Percentiles rank a stretch among this genome's conserved stretches.
Conservation (phyloP, 306 rosid species). For the Prunus salicina region DNA sequence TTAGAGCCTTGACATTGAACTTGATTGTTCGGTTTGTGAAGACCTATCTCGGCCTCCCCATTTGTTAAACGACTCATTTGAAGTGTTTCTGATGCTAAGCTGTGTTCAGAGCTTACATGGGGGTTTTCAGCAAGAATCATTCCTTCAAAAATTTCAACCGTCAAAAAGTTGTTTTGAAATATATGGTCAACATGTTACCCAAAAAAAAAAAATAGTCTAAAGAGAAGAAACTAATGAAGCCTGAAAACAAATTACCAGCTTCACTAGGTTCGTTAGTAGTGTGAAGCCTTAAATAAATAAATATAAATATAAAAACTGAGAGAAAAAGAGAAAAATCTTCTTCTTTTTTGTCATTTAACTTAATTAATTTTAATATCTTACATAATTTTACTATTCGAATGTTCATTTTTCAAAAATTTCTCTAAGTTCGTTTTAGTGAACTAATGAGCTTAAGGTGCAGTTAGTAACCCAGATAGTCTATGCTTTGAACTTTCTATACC, state of each 20-base stretch:
- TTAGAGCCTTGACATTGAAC: constrained; percentile 25
- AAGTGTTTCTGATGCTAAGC: constrained; percentile 36
- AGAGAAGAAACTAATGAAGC: not conserved
- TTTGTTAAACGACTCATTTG: constrained; percentile 39
- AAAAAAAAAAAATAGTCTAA: not conserved
- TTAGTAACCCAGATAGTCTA: not conserved
- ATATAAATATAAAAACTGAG: no score
- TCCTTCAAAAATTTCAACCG: constrained; percentile 24
- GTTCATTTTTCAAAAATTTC: not conserved
- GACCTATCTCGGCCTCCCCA: constrained; percentile 50
- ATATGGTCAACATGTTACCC: not conserved
- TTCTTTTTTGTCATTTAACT: not conserved
- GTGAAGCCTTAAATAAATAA: no score
- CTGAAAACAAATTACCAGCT: not conserved
- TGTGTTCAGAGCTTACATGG: constrained; percentile 19
- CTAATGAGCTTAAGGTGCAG: not conserved
- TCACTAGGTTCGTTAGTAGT: not conserved
- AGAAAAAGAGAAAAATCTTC: not conserved
- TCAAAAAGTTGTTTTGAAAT: not conserved
- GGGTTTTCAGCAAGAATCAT: constrained; percentile 36
- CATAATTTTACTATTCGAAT: not conserved
- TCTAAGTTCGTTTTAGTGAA: not conserved
- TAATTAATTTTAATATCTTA: not conserved
- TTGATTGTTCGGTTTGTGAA: constrained; percentile 41
- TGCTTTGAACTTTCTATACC: not conserved